Base-by-base conservation (phyloP, 257 asterid genomes). In the Haberlea rhodopensis region DNA sequence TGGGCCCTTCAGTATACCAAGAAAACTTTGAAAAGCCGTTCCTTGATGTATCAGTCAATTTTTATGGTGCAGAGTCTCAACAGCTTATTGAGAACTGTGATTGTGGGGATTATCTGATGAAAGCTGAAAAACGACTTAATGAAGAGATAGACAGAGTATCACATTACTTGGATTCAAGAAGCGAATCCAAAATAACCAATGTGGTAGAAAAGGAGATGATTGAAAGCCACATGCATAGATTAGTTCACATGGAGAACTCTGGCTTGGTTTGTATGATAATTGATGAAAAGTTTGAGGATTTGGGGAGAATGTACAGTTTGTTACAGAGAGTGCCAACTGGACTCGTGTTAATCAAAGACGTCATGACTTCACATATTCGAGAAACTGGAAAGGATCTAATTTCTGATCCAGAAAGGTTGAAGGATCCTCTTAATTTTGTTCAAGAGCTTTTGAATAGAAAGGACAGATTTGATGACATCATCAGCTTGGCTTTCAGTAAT, bases 111-210 rank as follows among this genome's bases (percentile, higher is more conserved):
- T 91, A 88, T 73, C 74, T 91, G 58, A 84, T 79, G 82, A 86
- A 84, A 76, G 89, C 97, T 28, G 96, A 88, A 60, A 77, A 72
- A 62, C 95, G 97, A 68, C 74, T 91, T 7, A 84, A 83, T 66
- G 97, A 88, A 80, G 97, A 91, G 76, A 84, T 88, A 7, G 96
- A 91, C 70, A 82, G 97, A 71, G 95, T 91, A 18, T 81, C 91
- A 1, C 90, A 86, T 57, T 91, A 88, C 73, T 69, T 91, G 76
- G 97, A 88, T 76, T 71, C 81, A 49, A 83, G 71, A 66, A 91
- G 84, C 68, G 97, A 91, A 78, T n/a, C 75, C 1, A 86, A 88
- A 78, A 80, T 89, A 67, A 83, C 87, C 32, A 77, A 68, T 69
- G 87, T 89, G 32, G 91, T 89, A 19, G 95, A 87, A 81, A 80